phyloP scores from a whole-genome alignment of 23 red algal genomes.

The Chondrus crispus region DNA sequence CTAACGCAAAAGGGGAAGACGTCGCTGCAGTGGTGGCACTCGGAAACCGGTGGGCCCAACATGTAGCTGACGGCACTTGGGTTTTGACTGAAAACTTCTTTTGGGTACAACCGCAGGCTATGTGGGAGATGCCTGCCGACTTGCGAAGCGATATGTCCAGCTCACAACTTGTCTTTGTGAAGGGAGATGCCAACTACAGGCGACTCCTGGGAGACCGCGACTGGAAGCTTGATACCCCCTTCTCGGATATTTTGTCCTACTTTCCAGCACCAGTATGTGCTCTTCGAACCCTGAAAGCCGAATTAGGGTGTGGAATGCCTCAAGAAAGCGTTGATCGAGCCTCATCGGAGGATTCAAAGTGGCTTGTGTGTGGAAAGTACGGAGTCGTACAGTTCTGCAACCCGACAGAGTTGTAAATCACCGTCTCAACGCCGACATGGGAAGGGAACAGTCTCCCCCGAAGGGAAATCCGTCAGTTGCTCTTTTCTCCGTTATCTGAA shows the following conservation, averaged over 20 bases:
- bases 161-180: slow-evolving; percentile 75
- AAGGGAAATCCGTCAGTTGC: no score
- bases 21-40: neutral
- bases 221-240: slow-evolving; percentile 72
- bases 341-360: slow-evolving; percentile 52
- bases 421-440: no score
- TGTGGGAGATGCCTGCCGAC: slow-evolving; percentile 88
- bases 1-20: neutral
- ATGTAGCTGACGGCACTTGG: slow-evolving; percentile 62
- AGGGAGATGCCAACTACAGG: slow-evolving; percentile 98
- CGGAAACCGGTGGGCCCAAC: slow-evolving; percentile 51
- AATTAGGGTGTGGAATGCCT: slow-evolving; percentile 81
- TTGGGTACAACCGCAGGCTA: slow-evolving; percentile 91
- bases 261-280: slow-evolving; percentile 87
- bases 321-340: neutral
- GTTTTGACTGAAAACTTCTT: slow-evolving; percentile 73
- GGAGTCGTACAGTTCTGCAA: slow-evolving; percentile 87
- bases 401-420: neutral
- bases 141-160: slow-evolving; percentile 3
- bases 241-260: slow-evolving; percentile 73
- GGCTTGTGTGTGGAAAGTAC: slow-evolving; percentile 91
- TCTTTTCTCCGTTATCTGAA: neutral
- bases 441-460: no score
- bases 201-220: slow-evolving; percentile 87
- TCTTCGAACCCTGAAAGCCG: slow-evolving; percentile 89